phyloP scores from a whole-genome alignment of 1,284 basidiomycete species.

The Boletellus deceptivus region DNA sequence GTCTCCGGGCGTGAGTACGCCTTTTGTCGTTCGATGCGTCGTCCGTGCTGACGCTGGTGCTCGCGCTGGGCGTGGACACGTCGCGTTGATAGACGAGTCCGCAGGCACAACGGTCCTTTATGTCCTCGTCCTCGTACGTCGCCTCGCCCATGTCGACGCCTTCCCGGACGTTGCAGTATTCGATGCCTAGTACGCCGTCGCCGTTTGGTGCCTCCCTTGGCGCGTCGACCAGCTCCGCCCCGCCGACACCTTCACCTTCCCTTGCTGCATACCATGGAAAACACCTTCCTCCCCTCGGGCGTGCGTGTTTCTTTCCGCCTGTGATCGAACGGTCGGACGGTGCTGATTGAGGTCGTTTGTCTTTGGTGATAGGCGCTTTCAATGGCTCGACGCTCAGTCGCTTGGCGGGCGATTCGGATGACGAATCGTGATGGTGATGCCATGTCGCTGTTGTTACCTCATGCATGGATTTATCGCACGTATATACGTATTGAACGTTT shows the following conservation, averaged over 20 bases:
- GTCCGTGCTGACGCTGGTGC: too few species aligned
- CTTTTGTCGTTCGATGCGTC: too few species aligned
- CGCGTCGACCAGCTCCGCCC: conserved; percentile 35
- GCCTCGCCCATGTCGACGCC: conserved; percentile 53
- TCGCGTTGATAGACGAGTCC: conserved; percentile 43
- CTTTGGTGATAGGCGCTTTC: conserved; percentile 26
- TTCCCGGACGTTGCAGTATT: conserved; percentile 42
- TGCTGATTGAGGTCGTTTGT: neutral
- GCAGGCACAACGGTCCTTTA: conserved; percentile 53
- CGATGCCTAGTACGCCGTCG: conserved; percentile 38
- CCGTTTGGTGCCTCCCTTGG: conserved; percentile 36
- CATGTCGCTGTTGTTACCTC: neutral
- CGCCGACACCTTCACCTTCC: conserved; percentile 40
- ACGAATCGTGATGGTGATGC: conserved; percentile 20
- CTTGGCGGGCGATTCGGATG: conserved; percentile 29
- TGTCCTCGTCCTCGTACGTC: conserved; percentile 44
- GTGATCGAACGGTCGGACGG: neutral
- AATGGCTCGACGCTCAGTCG: conserved; percentile 27
- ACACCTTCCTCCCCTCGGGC: conserved; percentile 29
- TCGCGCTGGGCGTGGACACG: too few species aligned
- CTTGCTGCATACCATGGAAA: conserved; percentile 33
- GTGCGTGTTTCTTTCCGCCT: conserved; percentile 17
- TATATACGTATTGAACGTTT: conserved; percentile 6
- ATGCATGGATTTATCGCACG: conserved; percentile 9
- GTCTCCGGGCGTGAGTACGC: conserved; percentile 45